Conservation (phyloP, 441 rosid species). For the Syzygium malaccense region DNA sequence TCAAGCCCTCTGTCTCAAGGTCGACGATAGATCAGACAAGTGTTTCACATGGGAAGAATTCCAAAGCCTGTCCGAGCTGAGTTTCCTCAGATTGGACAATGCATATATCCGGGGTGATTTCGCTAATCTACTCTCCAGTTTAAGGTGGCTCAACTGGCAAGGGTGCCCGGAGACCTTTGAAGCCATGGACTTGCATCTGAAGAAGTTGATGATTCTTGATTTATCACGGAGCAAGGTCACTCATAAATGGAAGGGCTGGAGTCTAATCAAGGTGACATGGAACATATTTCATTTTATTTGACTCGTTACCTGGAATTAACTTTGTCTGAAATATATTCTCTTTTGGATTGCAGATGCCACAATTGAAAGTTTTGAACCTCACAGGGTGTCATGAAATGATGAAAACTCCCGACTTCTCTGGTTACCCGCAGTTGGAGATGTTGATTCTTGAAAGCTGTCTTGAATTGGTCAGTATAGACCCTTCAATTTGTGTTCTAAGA, state of each 20-base stretch:
- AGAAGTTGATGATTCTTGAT: background rate
- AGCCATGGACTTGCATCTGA: background rate
- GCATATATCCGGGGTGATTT: background rate
- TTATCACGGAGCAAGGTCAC: background rate
- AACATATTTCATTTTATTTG: background rate
- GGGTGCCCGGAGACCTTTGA: background rate
- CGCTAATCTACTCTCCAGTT: fast-evolving
- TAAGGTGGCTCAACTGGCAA: background rate
- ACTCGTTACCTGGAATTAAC: background rate
- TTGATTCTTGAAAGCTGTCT: fast-evolving
- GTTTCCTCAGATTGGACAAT: background rate
- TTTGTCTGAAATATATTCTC: background rate
- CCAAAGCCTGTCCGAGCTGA: background rate
- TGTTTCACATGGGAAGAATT: background rate
- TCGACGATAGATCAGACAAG: background rate
- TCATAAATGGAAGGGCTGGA: background rate
- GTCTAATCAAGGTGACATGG: background rate
- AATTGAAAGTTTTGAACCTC: background rate
- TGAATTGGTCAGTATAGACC: background rate
- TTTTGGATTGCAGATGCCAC: background rate
- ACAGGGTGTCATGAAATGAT: background rate
- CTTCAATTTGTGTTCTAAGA: fast-evolving
- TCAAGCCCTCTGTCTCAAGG: background rate
- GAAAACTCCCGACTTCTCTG: background rate
- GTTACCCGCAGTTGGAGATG: background rate